A percentile compares a stretch with the other conserved stretches of the same genome.
Conservation (phyloP, 140 eudicot species). For the Stevia rebaudiana region DNA sequence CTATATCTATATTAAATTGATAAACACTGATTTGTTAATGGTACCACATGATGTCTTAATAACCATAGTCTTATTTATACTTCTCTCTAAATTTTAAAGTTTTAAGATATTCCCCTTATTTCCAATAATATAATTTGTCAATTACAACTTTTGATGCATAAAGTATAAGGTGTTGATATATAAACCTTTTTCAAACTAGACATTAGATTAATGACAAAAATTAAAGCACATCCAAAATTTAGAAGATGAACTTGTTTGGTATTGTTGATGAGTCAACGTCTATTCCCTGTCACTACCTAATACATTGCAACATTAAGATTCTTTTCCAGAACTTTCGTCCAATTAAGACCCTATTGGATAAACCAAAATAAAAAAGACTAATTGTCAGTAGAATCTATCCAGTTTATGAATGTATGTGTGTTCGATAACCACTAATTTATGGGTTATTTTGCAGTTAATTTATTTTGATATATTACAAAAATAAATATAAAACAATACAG, state of each 20-base stretch:
- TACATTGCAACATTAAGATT: constrained; percentile 68
- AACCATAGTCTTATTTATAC: background rate
- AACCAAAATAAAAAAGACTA: background rate
- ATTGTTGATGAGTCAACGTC: constrained; percentile 85
- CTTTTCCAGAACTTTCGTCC: constrained; percentile 42
- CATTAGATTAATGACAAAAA: constrained; percentile 13
- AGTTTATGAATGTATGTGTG: background rate
- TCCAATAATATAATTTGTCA: background rate
- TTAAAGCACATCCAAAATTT: constrained; percentile 38
- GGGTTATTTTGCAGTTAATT: background rate
- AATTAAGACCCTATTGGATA: constrained; percentile 16
- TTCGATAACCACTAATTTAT: background rate
- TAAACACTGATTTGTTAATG: too few species aligned
- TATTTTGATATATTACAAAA: background rate
- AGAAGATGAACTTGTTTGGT: constrained; percentile 60
- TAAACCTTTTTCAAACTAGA: constrained; percentile 3
- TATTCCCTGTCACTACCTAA: constrained; percentile 64
- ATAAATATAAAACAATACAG: background rate
- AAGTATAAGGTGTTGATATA: background rate
- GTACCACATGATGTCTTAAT: too few species aligned
- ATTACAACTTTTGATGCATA: background rate
- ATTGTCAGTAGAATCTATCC: background rate
- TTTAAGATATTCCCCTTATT: background rate
- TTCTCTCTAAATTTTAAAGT: too few species aligned
- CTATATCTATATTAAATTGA: too few species aligned